Evolutionary conservation across 805 yeast species (phyloP), one percentile per base, ranked within the genome.

Genomic region (Candida yuanshanica): DNA sequence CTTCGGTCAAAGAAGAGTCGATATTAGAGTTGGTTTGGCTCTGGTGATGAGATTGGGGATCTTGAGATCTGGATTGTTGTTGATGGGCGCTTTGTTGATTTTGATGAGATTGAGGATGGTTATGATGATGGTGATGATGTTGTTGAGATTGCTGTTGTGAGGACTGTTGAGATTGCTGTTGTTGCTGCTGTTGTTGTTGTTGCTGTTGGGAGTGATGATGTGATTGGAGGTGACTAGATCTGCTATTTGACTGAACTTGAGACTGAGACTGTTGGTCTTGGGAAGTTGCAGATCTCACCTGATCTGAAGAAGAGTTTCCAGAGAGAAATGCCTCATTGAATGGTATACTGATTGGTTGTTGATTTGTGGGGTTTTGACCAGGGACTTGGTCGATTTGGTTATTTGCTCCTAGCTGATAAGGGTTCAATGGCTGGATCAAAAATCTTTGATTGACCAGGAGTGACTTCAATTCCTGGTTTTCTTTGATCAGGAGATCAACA

Each of bases 381-480:
- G 24, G 34, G 18, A 18, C 34, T 26, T 34, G 38, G 7, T 37
- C 38, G 10, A 45, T 18, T 32, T 42, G 46, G 33, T 35, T 39
- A 16, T 39, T 40, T 22, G 45, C 26, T 14, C 33, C 42, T 6
- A 43, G 20, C 26, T 62, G 68, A 31, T 58, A 48, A 29, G 60
- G 66, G 37, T 52, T 53, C 43, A 59, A 66, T 3, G 63, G 62
- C 13, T 57, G 56, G n/a, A 38, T 41, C 5, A 52, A 44, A 25
- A 52, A 55, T 38, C 53, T 51, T 35, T 55, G 60, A 20, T 41
- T 47, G 1, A 51, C 33, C 5, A 56, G 35, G 10, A 49, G 32
- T 4, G 42, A 43, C 31, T 53, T 56, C 35, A 56, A 39, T 24
- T 55, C 56, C 38, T 48, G 55, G 40, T 56, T 56, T 21, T 56